Conservation (phyloP, 768 basidiomycete genomes). For the Lentinula sp. region DNA sequence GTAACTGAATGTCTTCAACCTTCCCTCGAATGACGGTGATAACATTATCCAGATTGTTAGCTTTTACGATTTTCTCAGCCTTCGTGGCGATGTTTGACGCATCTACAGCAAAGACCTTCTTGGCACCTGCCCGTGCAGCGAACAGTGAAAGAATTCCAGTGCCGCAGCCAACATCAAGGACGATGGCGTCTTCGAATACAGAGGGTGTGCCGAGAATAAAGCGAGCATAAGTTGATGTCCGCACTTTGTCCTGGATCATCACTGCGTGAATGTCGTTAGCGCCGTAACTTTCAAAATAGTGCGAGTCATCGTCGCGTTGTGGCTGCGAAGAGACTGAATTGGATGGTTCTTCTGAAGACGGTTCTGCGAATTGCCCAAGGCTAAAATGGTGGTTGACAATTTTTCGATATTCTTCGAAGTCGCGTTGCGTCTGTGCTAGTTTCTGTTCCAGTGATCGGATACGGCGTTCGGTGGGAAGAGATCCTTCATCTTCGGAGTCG, state of each 20-base stretch:
- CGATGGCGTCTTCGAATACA: slow-evolving; percentile 78
- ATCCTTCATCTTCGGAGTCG: slow-evolving; percentile 61
- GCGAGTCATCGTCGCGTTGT: slow-evolving; percentile 77
- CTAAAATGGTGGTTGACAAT: slow-evolving; percentile 52
- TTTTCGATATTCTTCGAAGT: slow-evolving; percentile 55
- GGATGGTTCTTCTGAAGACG: slow-evolving; percentile 19
- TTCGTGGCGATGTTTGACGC: slow-evolving; percentile 80
- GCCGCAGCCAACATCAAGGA: slow-evolving; percentile 95
- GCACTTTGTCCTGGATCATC: slow-evolving; percentile 94
- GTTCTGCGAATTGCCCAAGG: slow-evolving; percentile 36
- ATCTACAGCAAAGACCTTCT: slow-evolving; percentile 86
- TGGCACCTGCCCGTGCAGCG: slow-evolving; percentile 85
- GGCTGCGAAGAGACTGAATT: slow-evolving; percentile 19
- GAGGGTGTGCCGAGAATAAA: slow-evolving; percentile 82
- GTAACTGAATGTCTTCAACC: slow-evolving; percentile 80
- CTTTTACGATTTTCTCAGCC: slow-evolving; percentile 71
- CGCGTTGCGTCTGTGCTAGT: slow-evolving; percentile 50
- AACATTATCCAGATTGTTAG: slow-evolving; percentile 63
- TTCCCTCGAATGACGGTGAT: slow-evolving; percentile 90
- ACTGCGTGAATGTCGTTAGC: slow-evolving; percentile 92
- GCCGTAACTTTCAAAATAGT: slow-evolving; percentile 90
- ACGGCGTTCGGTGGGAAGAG: slow-evolving; percentile 25
- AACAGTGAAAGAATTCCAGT: slow-evolving; percentile 91
- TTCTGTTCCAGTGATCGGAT: slow-evolving; percentile 59
- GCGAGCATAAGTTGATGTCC: slow-evolving; percentile 88